Evolutionary conservation across 2,329 filamentous ascomycete species (phyloP).

Genomic region (Fusarium pilosicola): DNA sequence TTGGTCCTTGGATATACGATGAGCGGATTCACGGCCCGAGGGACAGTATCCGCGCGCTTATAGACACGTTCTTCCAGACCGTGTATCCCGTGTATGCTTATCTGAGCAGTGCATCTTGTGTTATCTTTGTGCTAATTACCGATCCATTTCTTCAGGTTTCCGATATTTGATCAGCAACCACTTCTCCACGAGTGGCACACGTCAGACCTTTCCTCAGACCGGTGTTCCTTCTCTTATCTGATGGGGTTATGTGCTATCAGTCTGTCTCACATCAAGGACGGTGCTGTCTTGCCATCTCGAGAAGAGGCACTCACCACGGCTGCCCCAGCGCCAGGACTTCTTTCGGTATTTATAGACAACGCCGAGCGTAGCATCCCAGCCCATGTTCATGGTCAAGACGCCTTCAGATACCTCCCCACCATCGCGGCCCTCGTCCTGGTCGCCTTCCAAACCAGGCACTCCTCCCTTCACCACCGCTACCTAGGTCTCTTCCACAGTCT

Average conservation of each 20-base stretch:
- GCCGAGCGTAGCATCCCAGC: background rate
- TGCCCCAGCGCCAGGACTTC: background rate
- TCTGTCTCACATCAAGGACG: background rate
- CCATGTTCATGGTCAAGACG: background rate
- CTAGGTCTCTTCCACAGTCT: background rate
- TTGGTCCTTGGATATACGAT: background rate
- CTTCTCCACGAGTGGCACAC: background rate
- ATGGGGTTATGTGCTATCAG: background rate
- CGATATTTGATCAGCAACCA: background rate
- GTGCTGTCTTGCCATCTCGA: background rate
- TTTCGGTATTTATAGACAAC: background rate
- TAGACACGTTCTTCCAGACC: background rate
- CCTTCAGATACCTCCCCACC: background rate
- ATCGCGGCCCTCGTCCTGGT: background rate
- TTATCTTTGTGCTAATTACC: background rate
- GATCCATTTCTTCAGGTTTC: background rate
- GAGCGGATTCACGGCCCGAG: background rate
- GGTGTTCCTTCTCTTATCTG: background rate
- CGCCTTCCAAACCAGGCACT: background rate
- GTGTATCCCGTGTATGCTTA: background rate
- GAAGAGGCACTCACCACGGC: background rate
- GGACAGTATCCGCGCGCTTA: background rate
- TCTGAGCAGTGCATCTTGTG: background rate
- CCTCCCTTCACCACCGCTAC: background rate
- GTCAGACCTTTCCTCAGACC: background rate